Base-by-base conservation (phyloP, 352 stramenopile species). In the Pythium aquatile region DNA sequence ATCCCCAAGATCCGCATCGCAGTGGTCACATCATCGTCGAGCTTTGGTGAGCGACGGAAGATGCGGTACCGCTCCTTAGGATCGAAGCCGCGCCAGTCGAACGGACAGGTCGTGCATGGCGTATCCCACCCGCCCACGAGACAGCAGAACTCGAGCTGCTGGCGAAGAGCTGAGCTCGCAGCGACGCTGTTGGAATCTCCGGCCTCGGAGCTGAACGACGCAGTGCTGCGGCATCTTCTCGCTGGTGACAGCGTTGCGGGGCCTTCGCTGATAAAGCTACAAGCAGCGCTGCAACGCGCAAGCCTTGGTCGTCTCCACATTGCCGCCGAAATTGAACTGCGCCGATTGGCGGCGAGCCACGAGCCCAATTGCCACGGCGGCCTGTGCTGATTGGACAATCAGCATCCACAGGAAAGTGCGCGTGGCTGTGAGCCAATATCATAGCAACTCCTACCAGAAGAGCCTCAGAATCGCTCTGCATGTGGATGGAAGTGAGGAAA, bases 131-230 rank as follows among this genome's bases (percentile, higher is more conserved):
- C 82, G 55, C 79, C 78, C 44, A 91, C 49, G 30, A 91, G 65
- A 46, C 82, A 91, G 66, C 82, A 91, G 68, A 91, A 91, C 65
- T 83, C 68, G 51, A 89, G 75, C 58, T 91, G 76, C 24, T 81
- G 75, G 33, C 73, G 73, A 49, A 90, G 48, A 40, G 75, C 68
- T 17, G 73, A 82, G 55, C 48, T 55, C 9, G 58, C 61, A 3
- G 68, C 71, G 26, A 84, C 24, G 44, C 20, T 29, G 2, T 60
- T 37, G 11, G 32, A n/a, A 4, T 75, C 59, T 39, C 72, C 59
- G 37, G 51, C 40, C 33, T 49, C 40, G 1, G 58, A 71, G 58
- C 58, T 61, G 42, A 65, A 70, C 10, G 39, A 14, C 13, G 35
- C 44, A 24, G 8, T 30, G 10, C 30, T 20, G 30, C 32, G n/a